phyloP scores from a whole-genome alignment of 257 asterid genomes.

The Verbena officinalis region DNA sequence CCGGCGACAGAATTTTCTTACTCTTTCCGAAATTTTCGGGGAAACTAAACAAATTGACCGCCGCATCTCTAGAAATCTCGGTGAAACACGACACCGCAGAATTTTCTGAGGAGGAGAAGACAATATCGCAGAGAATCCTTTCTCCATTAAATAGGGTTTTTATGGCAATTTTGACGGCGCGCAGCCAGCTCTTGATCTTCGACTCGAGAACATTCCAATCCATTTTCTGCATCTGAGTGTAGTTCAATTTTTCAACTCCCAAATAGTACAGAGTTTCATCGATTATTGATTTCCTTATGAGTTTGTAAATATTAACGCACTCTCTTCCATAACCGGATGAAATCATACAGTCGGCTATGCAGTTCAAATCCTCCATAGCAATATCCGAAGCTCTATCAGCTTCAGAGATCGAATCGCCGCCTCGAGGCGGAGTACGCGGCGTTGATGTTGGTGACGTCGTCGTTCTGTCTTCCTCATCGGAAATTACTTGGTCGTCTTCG shows the following conservation, averaged over 20 bases:
- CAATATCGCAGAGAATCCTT: conserved; percentile 62
- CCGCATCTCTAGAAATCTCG: conserved; percentile 61
- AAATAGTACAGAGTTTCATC: conserved; percentile 74
- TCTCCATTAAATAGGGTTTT: conserved; percentile 69
- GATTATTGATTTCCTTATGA: conserved; percentile 62
- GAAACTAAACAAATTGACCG: conserved; percentile 50
- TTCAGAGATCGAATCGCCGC: conserved; percentile 16
- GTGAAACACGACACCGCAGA: conserved; percentile 63
- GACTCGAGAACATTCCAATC: conserved; percentile 64
- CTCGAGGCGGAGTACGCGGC: conserved; percentile 38
- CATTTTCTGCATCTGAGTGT: conserved; percentile 67
- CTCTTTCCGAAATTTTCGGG: conserved; percentile 54
- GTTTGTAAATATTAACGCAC: conserved; percentile 58
- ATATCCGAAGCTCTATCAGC: conserved; percentile 36
- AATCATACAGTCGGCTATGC: conserved; percentile 77
- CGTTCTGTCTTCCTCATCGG: conserved; percentile 44
- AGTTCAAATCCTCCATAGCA: conserved; percentile 54
- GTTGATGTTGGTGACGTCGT: conserved; percentile 31
- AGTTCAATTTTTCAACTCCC: conserved; percentile 61
- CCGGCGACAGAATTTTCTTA: conserved; percentile 68
- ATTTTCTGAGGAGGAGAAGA: conserved; percentile 61
- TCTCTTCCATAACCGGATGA: conserved; percentile 70
- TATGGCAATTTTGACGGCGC: conserved; percentile 52
- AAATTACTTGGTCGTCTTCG: conserved; percentile 32
- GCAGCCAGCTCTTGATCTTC: conserved; percentile 60